A percentile compares a stretch with the other conserved stretches of the same genome.
Conservation (phyloP, 768 basidiomycete species). For the Lentinula sp. region DNA sequence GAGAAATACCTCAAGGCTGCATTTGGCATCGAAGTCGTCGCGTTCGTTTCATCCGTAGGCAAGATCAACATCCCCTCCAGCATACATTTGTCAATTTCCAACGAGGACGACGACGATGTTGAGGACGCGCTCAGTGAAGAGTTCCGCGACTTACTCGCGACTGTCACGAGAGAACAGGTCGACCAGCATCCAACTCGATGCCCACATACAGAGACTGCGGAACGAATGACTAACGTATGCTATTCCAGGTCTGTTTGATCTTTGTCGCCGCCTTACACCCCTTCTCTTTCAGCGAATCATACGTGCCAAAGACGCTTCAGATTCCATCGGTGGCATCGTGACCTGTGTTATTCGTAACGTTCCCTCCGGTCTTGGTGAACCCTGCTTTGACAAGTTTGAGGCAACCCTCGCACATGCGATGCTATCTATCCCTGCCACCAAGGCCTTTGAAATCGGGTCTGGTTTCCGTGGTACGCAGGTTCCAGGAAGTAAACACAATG, state of each 20-base stretch:
- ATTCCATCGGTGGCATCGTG: slow-evolving; percentile 97
- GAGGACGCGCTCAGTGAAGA: slow-evolving; percentile 79
- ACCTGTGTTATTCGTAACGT: slow-evolving; percentile 93
- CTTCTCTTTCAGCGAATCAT: slow-evolving; percentile 68
- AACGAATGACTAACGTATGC: slow-evolving; percentile 81
- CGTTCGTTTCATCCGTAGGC: slow-evolving; percentile 95
- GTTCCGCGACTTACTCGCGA: slow-evolving; percentile 72
- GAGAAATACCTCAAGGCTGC: slow-evolving; percentile 89
- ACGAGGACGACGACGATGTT: slow-evolving; percentile 49
- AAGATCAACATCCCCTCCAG: slow-evolving; percentile 76
- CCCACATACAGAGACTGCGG: slow-evolving; percentile 84
- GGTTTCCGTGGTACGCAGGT: slow-evolving; percentile 95
- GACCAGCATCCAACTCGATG: slow-evolving; percentile 86
- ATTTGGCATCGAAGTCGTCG: slow-evolving; percentile 91
- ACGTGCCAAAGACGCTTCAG: slow-evolving; percentile 81
- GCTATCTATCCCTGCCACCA: slow-evolving; percentile 98
- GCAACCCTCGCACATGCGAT: slow-evolving; percentile 95
- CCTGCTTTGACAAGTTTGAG: slow-evolving; percentile 98
- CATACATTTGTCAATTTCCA: slow-evolving; percentile 28
- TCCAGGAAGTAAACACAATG: slow-evolving; percentile 91
- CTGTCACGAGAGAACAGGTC: slow-evolving; percentile 80
- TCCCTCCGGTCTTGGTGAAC: slow-evolving; percentile 91
- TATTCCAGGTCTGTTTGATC: background rate
- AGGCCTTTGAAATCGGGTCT: slow-evolving; percentile 96
- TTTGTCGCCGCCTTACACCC: slow-evolving; percentile 1